phyloP scores from a whole-genome alignment of 257 asterid genomes.

The Gynochthodes officinalis region DNA sequence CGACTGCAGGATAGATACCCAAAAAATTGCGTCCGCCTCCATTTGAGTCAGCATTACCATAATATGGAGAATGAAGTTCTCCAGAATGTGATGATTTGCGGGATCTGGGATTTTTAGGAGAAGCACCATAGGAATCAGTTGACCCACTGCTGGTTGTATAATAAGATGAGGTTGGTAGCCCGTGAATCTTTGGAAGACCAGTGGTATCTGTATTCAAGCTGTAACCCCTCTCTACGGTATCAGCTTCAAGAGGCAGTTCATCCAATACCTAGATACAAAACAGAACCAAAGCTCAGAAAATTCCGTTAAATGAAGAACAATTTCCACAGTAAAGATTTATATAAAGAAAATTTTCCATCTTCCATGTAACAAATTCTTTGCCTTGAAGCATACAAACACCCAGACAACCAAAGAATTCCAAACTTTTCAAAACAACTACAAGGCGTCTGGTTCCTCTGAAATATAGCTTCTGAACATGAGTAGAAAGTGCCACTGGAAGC shows the following conservation, averaged over 20 bases:
- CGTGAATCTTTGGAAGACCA: constrained; percentile 88
- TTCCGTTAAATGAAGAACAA: neutral
- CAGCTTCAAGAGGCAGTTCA: constrained; percentile 92
- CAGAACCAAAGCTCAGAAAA: neutral
- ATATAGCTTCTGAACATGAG: too few relatives aligned
- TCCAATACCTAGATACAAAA: constrained; percentile 59
- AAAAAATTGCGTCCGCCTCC: constrained; percentile 52
- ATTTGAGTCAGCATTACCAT: constrained; percentile 45
- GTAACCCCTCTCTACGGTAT: constrained; percentile 85
- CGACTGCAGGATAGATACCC: constrained; percentile 50
- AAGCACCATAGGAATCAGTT: constrained; percentile 48
- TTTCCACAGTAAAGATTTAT: neutral
- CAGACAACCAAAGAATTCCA: too few relatives aligned
- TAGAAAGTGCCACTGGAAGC: too few relatives aligned
- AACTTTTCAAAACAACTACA: too few relatives aligned
- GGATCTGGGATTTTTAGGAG: constrained; percentile 51
- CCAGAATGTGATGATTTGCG: constrained; percentile 86
- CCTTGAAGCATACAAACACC: too few relatives aligned
- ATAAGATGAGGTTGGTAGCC: constrained; percentile 79
- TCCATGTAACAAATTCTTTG: neutral
- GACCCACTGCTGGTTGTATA: constrained; percentile 51
- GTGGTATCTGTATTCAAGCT: constrained; percentile 65
- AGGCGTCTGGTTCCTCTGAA: too few relatives aligned
- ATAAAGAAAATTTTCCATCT: neutral
- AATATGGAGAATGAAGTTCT: constrained; percentile 62